Evolutionary conservation across 768 basidiomycete genomes (phyloP), one percentile per base, ranked within the genome.

Genomic region (Lactarius akahatsu): DNA sequence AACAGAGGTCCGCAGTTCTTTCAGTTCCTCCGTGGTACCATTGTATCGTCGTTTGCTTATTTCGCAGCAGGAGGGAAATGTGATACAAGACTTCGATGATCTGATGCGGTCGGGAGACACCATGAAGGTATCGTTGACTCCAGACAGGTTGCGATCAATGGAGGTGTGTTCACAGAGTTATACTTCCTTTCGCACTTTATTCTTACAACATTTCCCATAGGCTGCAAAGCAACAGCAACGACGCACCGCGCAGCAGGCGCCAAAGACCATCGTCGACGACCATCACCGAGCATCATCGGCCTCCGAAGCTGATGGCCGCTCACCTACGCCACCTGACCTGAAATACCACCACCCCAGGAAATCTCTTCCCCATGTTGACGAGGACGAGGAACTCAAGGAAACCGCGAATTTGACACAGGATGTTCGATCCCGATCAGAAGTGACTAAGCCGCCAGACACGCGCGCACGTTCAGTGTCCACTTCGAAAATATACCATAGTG

Each of bases 91-190:
- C 75, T 98, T 98, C 76, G 96, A 98, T 77, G 88, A 94, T 76
- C 80, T 98, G 76, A 89, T 98, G 87, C 86, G 86, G 60, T 94
- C 92, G 65, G 86, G 89, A 66, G 83, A 90, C 65, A 98, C 96
- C 23, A 91, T 97, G 90, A 97, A 94, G 75, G 88, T 98, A 72
- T 96, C 94, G 50, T 83, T 97, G 69, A 98, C 96, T 40, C 96
- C 96, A 64, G 94, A 97, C 80, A 84, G 96, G 62, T 81, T 98
- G 64, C 91, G 88, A 74, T 92, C 87, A 59, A 96, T 96, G 86
- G 94, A 97, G 84, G 95, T 96, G 59, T 30, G 66, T 56, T 40
- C 28, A 6, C 23, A 43, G 78, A 74, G 85, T 81, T 38, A 45
- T 61, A 6, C 61, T 38, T 59, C 59, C 62, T 15, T 69, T 72